Conservation (phyloP, 257 asterid species). For the Scutellaria baicalensis region DNA sequence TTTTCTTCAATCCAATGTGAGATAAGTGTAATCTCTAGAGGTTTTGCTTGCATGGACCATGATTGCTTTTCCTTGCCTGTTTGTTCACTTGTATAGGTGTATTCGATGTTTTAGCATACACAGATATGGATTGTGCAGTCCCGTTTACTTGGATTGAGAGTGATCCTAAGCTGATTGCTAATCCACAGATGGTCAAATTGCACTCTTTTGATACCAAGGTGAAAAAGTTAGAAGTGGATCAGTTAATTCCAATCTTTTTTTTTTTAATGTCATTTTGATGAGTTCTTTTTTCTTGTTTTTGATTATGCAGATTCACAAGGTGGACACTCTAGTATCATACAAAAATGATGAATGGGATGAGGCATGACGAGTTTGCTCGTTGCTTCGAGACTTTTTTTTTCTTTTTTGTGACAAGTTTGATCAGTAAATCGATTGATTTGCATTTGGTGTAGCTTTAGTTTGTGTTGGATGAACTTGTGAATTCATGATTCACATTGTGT, state of each 20-base stretch:
- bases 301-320: slow-evolving; percentile 83
- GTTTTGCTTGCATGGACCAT: neutral
- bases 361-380: slow-evolving; percentile 10
- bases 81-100: slow-evolving; percentile 42
- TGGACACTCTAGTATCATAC: slow-evolving; percentile 88
- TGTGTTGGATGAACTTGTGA: slow-evolving; percentile 13
- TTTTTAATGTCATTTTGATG: neutral
- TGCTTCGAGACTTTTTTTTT: neutral
- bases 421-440: slow-evolving; percentile 30
- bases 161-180: slow-evolving; percentile 83
- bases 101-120: slow-evolving; percentile 84
- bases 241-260: neutral
- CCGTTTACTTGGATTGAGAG: slow-evolving; percentile 97
- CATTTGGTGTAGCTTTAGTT: neutral
- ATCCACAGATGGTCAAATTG: slow-evolving; percentile 95
- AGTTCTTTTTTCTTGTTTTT: neutral
- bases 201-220: slow-evolving; percentile 97
- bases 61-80: neutral
- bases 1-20: neutral
- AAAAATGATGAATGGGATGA: slow-evolving; percentile 81
- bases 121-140: slow-evolving; percentile 69
- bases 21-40: neutral
- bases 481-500: slow-evolving; percentile 26
- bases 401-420: neutral
- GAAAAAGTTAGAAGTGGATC: neutral